phyloP scores from a whole-genome alignment of 176 grass and related monocot genomes.

The Phoenix dactylifera region DNA sequence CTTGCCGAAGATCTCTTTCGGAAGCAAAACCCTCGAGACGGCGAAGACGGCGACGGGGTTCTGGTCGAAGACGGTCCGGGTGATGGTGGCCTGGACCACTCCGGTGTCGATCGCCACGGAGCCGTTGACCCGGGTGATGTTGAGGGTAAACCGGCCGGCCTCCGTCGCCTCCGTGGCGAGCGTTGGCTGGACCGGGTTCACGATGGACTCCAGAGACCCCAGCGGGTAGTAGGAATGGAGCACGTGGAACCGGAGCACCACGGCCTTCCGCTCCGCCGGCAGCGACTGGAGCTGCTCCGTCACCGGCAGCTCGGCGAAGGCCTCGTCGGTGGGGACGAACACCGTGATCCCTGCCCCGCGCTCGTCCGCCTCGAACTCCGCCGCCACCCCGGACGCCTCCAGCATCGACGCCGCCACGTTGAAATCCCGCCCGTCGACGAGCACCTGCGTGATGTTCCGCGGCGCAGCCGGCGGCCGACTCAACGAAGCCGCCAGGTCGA shows the following conservation, averaged over 20 bases:
- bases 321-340: constrained; percentile 91
- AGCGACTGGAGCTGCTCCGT: constrained; percentile 75
- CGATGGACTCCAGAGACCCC: constrained; percentile 88
- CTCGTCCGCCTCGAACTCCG: constrained; percentile 70
- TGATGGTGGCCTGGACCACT: constrained; percentile 86
- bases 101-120: constrained; percentile 92
- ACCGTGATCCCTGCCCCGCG: constrained; percentile 80
- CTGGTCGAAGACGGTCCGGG: constrained; percentile 88
- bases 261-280: constrained; percentile 65
- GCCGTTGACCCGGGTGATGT: constrained; percentile 93
- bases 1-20: constrained; percentile 65
- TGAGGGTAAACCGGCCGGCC: constrained; percentile 80
- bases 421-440: constrained; percentile 67
- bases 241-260: constrained; percentile 93
- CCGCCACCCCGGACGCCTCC: constrained; percentile 72
- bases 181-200: constrained; percentile 97
- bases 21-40: constrained; percentile 79
- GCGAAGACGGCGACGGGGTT: constrained; percentile 90
- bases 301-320: constrained; percentile 68
- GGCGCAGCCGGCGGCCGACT: constrained; percentile 27
- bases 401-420: constrained; percentile 91
- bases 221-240: constrained; percentile 98
- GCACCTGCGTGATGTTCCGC: constrained; percentile 76
- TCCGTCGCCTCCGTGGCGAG: constrained; percentile 69
- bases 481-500: constrained; percentile 76